A percentile compares a stretch with the other conserved stretches of the same genome.
These are phyloP conservation scores for Ephemerocybe angulata DNA, from an alignment of 768 basidiomycete species.

Conservation along the genomic window DNA sequence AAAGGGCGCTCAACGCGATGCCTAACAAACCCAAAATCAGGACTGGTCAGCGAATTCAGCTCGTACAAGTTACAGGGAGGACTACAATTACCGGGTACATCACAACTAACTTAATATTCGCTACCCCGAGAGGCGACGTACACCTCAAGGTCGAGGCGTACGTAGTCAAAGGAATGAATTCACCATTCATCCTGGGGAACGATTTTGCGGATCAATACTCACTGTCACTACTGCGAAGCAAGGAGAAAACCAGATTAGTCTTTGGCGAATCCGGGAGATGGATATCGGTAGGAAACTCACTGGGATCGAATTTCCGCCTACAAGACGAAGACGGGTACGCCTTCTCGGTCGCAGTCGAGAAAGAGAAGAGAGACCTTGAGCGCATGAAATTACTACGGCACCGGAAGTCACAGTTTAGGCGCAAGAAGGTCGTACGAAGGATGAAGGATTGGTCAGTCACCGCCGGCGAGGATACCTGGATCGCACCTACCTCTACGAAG, in stretches of 20 bases:
- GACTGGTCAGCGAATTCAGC: slow-evolving; percentile 25
- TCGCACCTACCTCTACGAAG: no score
- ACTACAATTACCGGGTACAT: slow-evolving; percentile 25
- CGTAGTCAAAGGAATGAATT: slow-evolving; percentile 25
- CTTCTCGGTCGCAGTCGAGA: no score
- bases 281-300: neutral
- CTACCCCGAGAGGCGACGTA: slow-evolving; percentile 20
- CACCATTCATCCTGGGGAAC: slow-evolving; percentile 29
- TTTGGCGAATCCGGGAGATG: slow-evolving; percentile 10
- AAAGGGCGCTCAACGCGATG: neutral
- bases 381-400: no score
- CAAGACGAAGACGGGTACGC: no score
- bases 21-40: slow-evolving; percentile 13
- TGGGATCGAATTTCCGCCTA: no score
- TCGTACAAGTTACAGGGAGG: slow-evolving; percentile 30
- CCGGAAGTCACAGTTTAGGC: no score
- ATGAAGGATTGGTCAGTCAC: no score
- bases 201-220: slow-evolving; percentile 31
- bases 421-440: no score
- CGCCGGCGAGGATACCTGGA: no score
- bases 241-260: neutral
- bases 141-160: slow-evolving; percentile 25
- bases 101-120: slow-evolving; percentile 20
- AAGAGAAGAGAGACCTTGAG: no score
- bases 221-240: slow-evolving; percentile 21